Evolutionary conservation across 2,329 filamentous ascomycete species (phyloP).

Genomic region (Trichoderma asperellum): DNA sequence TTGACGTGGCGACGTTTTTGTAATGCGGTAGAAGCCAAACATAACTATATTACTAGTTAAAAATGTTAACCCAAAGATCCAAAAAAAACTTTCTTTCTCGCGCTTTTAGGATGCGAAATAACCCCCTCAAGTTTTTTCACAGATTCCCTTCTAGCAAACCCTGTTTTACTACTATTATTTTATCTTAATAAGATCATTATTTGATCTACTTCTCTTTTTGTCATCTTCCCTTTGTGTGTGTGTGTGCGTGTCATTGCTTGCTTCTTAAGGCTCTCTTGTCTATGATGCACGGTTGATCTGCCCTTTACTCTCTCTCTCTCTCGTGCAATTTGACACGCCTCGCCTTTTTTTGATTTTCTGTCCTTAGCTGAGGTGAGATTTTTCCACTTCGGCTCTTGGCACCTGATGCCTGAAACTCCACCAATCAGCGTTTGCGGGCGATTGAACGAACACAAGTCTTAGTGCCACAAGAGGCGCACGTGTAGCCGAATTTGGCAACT

Average conservation of each 20-base stretch:
- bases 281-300: background rate
- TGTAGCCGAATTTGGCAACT: background rate
- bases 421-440: background rate
- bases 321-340: background rate
- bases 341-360: background rate
- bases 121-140: background rate
- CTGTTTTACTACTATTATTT: slow-evolving; percentile 20
- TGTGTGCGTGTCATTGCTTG: background rate
- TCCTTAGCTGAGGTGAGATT: slow-evolving; percentile 20
- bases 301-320: background rate
- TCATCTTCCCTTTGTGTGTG: background rate
- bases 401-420: background rate
- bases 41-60: slow-evolving; percentile 16
- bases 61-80: slow-evolving; percentile 19
- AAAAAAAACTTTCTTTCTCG: slow-evolving; percentile 4
- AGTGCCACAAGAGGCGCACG: background rate
- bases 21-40: slow-evolving; percentile 26
- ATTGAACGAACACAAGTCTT: background rate
- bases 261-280: background rate
- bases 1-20: slow-evolving; percentile 24
- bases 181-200: slow-evolving; percentile 20
- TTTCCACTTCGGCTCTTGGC: background rate
- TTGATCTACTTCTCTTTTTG: slow-evolving; percentile 3
- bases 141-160: background rate
- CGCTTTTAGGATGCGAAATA: slow-evolving; percentile 19